Evolutionary conservation across 2,329 filamentous ascomycete species (phyloP).

Genomic region (Aspergillus floridensis): DNA sequence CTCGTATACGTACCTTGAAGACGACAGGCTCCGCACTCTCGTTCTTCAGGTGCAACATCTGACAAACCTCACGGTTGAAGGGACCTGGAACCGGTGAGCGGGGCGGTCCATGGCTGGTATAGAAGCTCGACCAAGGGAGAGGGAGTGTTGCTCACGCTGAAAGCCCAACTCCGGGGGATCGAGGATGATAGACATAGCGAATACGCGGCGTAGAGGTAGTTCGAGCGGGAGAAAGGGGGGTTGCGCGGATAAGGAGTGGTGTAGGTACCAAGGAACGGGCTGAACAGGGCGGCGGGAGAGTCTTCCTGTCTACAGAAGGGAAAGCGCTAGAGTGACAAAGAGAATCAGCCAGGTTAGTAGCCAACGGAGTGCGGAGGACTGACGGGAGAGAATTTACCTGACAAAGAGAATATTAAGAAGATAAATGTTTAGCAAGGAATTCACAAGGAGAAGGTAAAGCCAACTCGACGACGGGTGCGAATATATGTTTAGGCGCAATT

Average conservation of each 20-base stretch:
- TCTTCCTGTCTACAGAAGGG: background rate
- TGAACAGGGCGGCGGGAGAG: background rate
- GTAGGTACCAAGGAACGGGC: slow-evolving; percentile 10
- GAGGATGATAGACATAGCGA: slow-evolving; percentile 88
- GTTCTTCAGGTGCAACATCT: slow-evolving; percentile 60
- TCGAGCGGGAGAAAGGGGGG: slow-evolving; percentile 16
- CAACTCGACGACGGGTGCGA: background rate
- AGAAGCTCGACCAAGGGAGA: slow-evolving; percentile 6
- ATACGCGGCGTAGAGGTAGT: slow-evolving; percentile 16
- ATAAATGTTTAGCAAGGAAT: background rate
- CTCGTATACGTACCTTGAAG: slow-evolving; percentile 56
- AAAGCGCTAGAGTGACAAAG: background rate
- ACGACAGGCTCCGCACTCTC: slow-evolving; percentile 57
- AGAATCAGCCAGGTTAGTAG: background rate
- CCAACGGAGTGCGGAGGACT: background rate
- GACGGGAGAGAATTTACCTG: background rate
- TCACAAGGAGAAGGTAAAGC: background rate
- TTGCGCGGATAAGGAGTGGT: slow-evolving; percentile 5
- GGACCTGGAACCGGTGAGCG: slow-evolving; percentile 48
- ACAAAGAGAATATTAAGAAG: background rate
- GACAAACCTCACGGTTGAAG: slow-evolving; percentile 63
- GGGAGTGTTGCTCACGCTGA: slow-evolving; percentile 60
- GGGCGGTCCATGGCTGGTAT: background rate
- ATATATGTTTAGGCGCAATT: slow-evolving; percentile 8
- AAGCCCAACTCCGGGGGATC: slow-evolving; percentile 90